Base-by-base conservation (phyloP, 2,329 filamentous ascomycete genomes). In the Ceratocystis diversiconidia region DNA sequence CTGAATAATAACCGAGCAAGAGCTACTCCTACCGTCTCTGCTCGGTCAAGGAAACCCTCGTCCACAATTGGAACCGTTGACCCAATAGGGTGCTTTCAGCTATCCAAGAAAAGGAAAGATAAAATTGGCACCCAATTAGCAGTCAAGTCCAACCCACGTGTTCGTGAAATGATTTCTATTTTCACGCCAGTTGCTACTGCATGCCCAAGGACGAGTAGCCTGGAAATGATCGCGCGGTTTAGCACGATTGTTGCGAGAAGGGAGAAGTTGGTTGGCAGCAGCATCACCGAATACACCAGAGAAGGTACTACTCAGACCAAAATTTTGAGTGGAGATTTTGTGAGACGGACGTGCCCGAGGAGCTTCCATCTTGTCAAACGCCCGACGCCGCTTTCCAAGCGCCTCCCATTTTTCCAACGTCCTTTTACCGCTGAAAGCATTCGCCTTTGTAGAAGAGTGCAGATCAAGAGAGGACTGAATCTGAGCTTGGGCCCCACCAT, bases 361-460 rank as follows among this genome's bases (percentile, higher is more conserved):
- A 3, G 57, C 19, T 17, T 46, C 48, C 19, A 61, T 7, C 52
- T 65, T 65, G 17, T 61, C 66, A 60, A 65, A 83, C 67, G 84
- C 89, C 68, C 91, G 86, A 65, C 92, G 84, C 71, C 88, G 87
- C 73, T 95, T 88, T 69, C 92, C 92, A 61, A 97, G 80, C 12
- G 85, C 89, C 28, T 88, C 85, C 92, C 92, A 97, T 74, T 95
- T 96, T 76, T 96, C 92, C 63, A 89, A 68, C 52, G 72, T 73
- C 69, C 71, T 77, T n/a, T 67, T 67, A n/a, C 36, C 28, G 1
- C 30, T 44, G 15, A 57, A 41, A 3, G 36, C 61, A 30, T 62
- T 67, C 19, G 55, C 25, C 43, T 43, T 55, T 1, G 32, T 1
- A 19, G 30, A 4, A 22, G 59, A 32, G 15, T 43, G 19, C 19